These are phyloP conservation scores for Blastobotrys ciferrii DNA, from an alignment of 1,139 yeast genomes.

Conservation along the genomic window DNA sequence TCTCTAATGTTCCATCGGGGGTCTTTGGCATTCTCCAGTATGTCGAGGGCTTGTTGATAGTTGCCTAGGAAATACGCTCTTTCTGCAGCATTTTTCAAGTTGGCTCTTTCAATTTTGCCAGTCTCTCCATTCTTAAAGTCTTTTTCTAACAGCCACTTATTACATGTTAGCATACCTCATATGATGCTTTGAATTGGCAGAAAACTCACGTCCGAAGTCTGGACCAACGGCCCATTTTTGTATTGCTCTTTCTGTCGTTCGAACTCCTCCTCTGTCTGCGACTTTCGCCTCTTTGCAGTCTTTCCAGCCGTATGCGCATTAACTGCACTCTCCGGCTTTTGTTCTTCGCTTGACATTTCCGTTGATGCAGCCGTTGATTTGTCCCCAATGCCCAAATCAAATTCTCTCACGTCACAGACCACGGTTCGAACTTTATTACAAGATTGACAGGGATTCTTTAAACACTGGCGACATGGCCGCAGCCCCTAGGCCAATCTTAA, in stretches of 20 bases:
- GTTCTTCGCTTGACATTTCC: background rate
- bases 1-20: constrained; percentile 11
- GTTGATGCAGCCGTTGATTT: too few relatives aligned
- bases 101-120: constrained; percentile 31
- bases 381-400: too few relatives aligned
- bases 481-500: too few relatives aligned
- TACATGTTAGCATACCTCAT: constrained; percentile 5
- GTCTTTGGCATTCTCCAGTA: constrained; percentile 24
- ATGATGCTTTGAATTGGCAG: background rate
- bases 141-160: constrained; percentile 24
- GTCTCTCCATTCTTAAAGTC: constrained; percentile 19
- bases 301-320: background rate
- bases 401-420: background rate
- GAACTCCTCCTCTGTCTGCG: constrained; percentile 36
- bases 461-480: too few relatives aligned
- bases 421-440: background rate
- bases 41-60: constrained; percentile 29
- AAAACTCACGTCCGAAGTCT: constrained; percentile 23
- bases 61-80: constrained; percentile 34
- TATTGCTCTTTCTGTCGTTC: constrained; percentile 29
- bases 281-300: constrained; percentile 29
- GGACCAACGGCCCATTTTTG: constrained; percentile 33
- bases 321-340: background rate
- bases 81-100: constrained; percentile 37
- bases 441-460: too few relatives aligned